Evolutionary conservation across 2,329 filamentous ascomycete species (phyloP), one percentile per base, ranked within the genome.

Genomic region (Claviceps pusilla): DNA sequence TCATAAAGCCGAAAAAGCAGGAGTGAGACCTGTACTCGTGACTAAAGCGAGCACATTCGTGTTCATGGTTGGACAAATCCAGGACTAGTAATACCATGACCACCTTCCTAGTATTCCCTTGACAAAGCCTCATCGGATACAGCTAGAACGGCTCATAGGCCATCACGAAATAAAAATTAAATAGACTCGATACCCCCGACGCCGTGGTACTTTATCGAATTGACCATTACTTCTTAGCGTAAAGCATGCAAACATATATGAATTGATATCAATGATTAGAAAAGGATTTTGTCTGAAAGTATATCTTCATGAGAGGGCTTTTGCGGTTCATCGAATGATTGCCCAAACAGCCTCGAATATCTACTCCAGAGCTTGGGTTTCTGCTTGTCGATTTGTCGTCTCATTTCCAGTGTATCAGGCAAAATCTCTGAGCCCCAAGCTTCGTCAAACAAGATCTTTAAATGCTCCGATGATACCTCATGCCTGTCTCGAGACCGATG

Each of bases 1-100:
- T 88, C 43, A 75, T 95, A 58, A 95, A 95, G 69, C 87, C 87
- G 1, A 89, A 85, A 67, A 74, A 70, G 57, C 63, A 65, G n/a
- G 61, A 60, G 46, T 64, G 59, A 59, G 29, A 51, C 29, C 9
- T 45, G 28, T 7, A 41, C 28, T 14, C 10, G 7, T 29, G 14
- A 14, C 16, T 14, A 42, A 14, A 42, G 47, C 12, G 5, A 31
- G 7, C n/a, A 52, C 12, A 35, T 35, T 45, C 45, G 42, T 4
- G 12, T 10, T 48, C 37, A 9, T 14, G 24, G 14, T 7, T 31
- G 9, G 24, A 12, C 24, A 29, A 29, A 41, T 5, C 14, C 37
- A 29, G 12, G 7, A 50, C 16, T 12, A 37, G 28, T 47, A n/a
- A 39, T 39, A 37, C 50, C 41, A 46, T 14, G 3, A 51, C 33